Evolutionary conservation across 306 rosid genomes (phyloP).

Genomic region (Neltuma alba): DNA sequence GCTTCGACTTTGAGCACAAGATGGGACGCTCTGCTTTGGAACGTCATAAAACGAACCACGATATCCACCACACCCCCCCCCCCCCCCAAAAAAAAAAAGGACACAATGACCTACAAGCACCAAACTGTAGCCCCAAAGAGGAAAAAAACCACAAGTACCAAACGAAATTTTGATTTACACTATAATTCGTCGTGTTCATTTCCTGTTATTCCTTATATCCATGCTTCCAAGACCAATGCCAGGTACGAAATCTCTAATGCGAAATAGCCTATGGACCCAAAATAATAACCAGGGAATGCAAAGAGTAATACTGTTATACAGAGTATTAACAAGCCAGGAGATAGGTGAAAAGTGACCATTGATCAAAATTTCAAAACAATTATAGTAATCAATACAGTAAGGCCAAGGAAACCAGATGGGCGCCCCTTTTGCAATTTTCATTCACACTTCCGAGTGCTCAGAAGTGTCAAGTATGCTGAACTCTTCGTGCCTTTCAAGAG

Average conservation of each 20-base stretch:
- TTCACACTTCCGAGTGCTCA: not conserved
- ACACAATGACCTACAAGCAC: too few relatives aligned
- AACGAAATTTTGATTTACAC: too few relatives aligned
- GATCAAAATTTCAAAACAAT: conserved; percentile 1
- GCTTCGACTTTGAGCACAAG: too few relatives aligned
- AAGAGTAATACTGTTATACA: not conserved
- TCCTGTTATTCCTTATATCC: not conserved
- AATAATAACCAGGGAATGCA: not conserved
- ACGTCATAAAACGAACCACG: too few relatives aligned
- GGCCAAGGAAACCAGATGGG: conserved; percentile 6
- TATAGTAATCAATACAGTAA: not conserved
- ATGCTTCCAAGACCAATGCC: not conserved
- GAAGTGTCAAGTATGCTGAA: not conserved
- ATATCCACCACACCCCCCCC: too few relatives aligned
- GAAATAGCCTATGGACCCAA: not conserved
- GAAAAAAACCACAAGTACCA: too few relatives aligned
- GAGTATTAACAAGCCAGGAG: not conserved
- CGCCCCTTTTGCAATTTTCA: not conserved
- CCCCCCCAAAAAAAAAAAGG: too few relatives aligned
- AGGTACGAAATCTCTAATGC: not conserved
- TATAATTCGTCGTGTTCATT: not conserved
- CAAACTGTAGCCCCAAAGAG: too few relatives aligned
- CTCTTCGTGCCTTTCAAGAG: conserved; percentile 41
- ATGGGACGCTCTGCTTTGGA: too few relatives aligned
- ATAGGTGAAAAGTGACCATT: not conserved